Conservation (phyloP, 495 filamentous ascomycete species). For the Aspergillus olivimuriae region DNA sequence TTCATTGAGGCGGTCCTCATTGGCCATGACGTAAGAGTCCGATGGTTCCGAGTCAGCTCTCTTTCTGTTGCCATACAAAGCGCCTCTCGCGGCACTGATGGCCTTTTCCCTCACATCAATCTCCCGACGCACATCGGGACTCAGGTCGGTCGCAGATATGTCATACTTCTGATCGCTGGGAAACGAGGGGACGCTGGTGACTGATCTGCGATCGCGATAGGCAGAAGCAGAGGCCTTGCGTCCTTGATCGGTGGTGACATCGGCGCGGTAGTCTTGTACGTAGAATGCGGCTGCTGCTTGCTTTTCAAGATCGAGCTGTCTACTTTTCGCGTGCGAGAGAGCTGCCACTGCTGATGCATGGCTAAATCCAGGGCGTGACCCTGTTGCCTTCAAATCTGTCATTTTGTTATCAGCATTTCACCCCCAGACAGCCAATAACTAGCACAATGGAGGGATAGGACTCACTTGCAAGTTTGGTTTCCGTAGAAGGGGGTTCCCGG, state of each 20-base stretch:
- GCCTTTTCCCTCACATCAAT: constrained; percentile 55
- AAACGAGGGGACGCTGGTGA: constrained; percentile 8
- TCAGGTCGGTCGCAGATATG: constrained; percentile 1
- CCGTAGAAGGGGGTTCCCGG: constrained; percentile 22
- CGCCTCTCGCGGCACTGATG: constrained; percentile 64
- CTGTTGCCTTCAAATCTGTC: constrained; percentile 53
- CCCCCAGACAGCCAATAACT: background rate
- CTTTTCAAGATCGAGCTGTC: constrained; percentile 47
- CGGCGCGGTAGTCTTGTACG: constrained; percentile 61
- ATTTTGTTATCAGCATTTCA: background rate
- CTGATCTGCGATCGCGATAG: constrained; percentile 46
- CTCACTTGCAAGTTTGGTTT: constrained; percentile 24
- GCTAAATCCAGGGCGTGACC: constrained; percentile 62
- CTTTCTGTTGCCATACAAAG: constrained; percentile 54
- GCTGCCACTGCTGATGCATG: constrained; percentile 68
- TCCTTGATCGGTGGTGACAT: constrained; percentile 52
- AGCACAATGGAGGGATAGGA: constrained; percentile 10
- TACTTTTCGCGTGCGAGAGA: constrained; percentile 65
- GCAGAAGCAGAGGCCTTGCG: constrained; percentile 70
- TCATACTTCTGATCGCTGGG: constrained; percentile 9
- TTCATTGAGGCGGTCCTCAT: constrained; percentile 37
- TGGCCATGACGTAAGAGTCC: constrained; percentile 60
- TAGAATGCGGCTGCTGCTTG: constrained; percentile 57
- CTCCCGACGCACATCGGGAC: constrained; percentile 44
- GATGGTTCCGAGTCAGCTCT: constrained; percentile 61